phyloP scores from a whole-genome alignment of 1,284 basidiomycete species.

The Stygiomarasmius scandens region DNA sequence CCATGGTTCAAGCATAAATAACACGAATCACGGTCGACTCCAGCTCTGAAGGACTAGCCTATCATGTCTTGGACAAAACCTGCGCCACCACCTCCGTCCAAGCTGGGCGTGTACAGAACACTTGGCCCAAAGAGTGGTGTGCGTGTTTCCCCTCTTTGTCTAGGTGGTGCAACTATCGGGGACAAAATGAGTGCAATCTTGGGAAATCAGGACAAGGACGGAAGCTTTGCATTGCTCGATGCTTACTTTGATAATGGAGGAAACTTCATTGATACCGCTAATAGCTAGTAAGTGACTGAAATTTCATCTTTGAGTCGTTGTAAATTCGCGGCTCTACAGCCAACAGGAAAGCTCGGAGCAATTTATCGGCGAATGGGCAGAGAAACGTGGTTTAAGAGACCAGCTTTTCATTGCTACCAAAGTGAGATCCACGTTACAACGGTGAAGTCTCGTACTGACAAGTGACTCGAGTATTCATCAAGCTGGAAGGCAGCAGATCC shows the following conservation, averaged over 20 bases:
- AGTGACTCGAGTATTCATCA: no score
- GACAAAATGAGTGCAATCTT: slow-evolving; percentile 6
- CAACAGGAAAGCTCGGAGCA: slow-evolving; percentile 53
- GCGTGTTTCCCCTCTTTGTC: slow-evolving; percentile 8
- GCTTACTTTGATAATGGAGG: slow-evolving; percentile 11
- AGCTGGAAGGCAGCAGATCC: no score
- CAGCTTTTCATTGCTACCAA: slow-evolving; percentile 60
- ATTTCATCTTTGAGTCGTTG: no score
- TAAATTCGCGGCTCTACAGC: slow-evolving; percentile 28
- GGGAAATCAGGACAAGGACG: slow-evolving; percentile 5
- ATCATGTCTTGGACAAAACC: not conserved
- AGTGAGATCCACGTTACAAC: slow-evolving; percentile 25
- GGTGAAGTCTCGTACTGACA: no score
- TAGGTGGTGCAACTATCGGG: slow-evolving; percentile 10
- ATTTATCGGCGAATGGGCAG: slow-evolving; percentile 62
- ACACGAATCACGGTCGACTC: no score
- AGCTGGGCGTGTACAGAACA: slow-evolving; percentile 38
- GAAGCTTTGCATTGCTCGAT: slow-evolving; percentile 5
- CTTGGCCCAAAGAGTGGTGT: not conserved
- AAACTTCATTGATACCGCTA: slow-evolving; percentile 12
- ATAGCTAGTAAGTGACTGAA: slow-evolving; percentile 9
- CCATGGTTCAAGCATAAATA: no score
- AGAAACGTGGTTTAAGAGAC: slow-evolving; percentile 51
- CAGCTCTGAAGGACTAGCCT: no score
- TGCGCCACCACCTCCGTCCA: slow-evolving; percentile 16